These are phyloP conservation scores for Aspergillus saccharolyticus DNA, from an alignment of 495 filamentous ascomycete species.

Conservation along the genomic window DNA sequence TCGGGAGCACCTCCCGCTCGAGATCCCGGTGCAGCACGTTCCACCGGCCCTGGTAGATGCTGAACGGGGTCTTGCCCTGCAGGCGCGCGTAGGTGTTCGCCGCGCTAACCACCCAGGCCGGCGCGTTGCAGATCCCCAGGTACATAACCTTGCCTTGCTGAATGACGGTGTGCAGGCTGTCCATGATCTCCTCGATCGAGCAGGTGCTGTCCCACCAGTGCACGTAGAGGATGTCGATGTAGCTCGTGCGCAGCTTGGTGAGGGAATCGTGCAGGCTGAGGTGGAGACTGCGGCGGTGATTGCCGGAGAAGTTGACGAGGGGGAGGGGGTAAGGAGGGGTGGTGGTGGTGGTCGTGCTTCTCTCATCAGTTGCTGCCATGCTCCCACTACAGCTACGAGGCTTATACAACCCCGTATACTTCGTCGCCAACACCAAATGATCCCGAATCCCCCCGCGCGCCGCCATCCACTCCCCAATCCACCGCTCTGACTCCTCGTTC, in stretches of 20 bases:
- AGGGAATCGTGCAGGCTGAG: conserved; percentile 49
- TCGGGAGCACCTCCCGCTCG: conserved; percentile 55
- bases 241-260: conserved; percentile 59
- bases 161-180: conserved; percentile 35
- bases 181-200: conserved; percentile 42
- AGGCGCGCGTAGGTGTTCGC: not conserved
- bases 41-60: conserved; percentile 1
- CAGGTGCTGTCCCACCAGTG: conserved; percentile 46
- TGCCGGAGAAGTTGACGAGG: conserved; percentile 52
- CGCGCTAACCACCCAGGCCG: not conserved
- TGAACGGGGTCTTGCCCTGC: not conserved
- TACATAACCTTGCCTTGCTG: conserved; percentile 42
- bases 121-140: conserved; percentile 30
- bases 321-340: too few relatives aligned
- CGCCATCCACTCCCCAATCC: conserved; percentile 54
- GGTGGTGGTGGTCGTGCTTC: too few relatives aligned
- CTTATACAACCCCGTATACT: conserved; percentile 47
- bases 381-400: too few relatives aligned
- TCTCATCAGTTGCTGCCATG: too few relatives aligned
- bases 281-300: conserved; percentile 52
- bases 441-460: conserved; percentile 51
- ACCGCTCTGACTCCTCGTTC: conserved; percentile 41
- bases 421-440: conserved; percentile 70
- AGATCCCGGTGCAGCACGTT: conserved; percentile 37
- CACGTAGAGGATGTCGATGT: conserved; percentile 52